phyloP scores from a whole-genome alignment of 2,329 filamentous ascomycete genomes.

The Dactylonectria macrodidyma region DNA sequence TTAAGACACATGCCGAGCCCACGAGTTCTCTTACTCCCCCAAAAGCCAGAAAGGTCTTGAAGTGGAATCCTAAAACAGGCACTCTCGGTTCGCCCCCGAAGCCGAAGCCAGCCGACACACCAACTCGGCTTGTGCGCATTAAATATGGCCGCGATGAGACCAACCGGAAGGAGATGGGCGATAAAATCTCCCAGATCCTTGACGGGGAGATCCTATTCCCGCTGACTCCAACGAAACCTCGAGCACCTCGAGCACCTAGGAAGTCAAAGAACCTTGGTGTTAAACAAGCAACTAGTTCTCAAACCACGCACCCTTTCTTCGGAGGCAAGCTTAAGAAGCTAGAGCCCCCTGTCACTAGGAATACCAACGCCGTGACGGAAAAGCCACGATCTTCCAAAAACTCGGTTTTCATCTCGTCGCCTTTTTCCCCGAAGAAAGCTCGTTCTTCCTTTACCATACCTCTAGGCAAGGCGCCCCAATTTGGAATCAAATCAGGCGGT shows the following conservation, averaged over 20 bases:
- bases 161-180: slow-evolving; percentile 65
- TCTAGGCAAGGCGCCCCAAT: slow-evolving; percentile 56
- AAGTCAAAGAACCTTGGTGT: slow-evolving; percentile 43
- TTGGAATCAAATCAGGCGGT: slow-evolving; percentile 60
- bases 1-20: slow-evolving; percentile 22
- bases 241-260: slow-evolving; percentile 39
- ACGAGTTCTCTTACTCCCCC: slow-evolving; percentile 30
- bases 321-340: slow-evolving; percentile 51
- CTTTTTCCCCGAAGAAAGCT: slow-evolving; percentile 64
- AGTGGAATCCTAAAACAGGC: slow-evolving; percentile 72
- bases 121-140: slow-evolving; percentile 66
- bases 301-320: slow-evolving; percentile 62
- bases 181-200: slow-evolving; percentile 76
- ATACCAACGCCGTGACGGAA: slow-evolving; percentile 39
- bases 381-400: slow-evolving; percentile 51
- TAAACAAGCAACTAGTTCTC: slow-evolving; percentile 45
- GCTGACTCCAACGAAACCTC: slow-evolving; percentile 47
- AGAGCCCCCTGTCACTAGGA: slow-evolving; percentile 34
- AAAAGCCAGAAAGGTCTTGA: slow-evolving; percentile 66
- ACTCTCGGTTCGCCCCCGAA: slow-evolving; percentile 75
- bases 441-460: slow-evolving; percentile 46
- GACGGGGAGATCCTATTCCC: slow-evolving; percentile 48
- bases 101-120: slow-evolving; percentile 58
- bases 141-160: slow-evolving; percentile 69
- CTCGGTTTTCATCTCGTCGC: slow-evolving; percentile 67